Evolutionary conservation across 2,329 filamentous ascomycete species (phyloP).

Genomic region (Colletotrichum caudatum): DNA sequence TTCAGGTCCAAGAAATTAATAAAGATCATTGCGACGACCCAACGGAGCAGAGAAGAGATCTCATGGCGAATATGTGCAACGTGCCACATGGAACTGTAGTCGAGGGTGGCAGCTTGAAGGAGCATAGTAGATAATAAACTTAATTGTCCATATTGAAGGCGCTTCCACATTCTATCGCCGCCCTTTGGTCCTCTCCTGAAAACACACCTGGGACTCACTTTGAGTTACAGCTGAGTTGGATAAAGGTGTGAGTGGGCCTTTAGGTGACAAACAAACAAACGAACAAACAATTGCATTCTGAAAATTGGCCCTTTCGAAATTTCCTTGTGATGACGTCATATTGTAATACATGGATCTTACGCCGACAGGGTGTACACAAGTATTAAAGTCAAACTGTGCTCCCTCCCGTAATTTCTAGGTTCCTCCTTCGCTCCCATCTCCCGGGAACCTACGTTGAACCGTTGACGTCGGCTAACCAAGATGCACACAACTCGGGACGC

Average conservation of each 20-base stretch:
- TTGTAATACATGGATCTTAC: not conserved
- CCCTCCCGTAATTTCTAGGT: not conserved
- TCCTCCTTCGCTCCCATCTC: not conserved
- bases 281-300: not conserved
- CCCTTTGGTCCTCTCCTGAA: not conserved
- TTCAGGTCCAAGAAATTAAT: too few species aligned
- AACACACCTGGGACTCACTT: not conserved
- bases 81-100: too few species aligned
- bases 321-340: not conserved
- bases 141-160: too few species aligned
- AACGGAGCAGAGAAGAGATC: too few species aligned
- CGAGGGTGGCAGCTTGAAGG: too few species aligned
- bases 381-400: not conserved
- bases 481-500: not conserved
- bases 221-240: conserved; percentile 1
- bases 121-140: too few species aligned
- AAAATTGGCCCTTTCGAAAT: not conserved
- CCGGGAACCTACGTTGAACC: not conserved
- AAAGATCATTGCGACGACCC: too few species aligned
- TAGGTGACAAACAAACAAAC: not conserved
- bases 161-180: too few species aligned
- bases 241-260: not conserved
- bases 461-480: not conserved
- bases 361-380: not conserved
- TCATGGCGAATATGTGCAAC: too few species aligned